A percentile compares a stretch with the other conserved stretches of the same genome.
Evolutionary conservation across 345 rosid genomes (phyloP).

Genomic region (Nasturtium officinale): DNA sequence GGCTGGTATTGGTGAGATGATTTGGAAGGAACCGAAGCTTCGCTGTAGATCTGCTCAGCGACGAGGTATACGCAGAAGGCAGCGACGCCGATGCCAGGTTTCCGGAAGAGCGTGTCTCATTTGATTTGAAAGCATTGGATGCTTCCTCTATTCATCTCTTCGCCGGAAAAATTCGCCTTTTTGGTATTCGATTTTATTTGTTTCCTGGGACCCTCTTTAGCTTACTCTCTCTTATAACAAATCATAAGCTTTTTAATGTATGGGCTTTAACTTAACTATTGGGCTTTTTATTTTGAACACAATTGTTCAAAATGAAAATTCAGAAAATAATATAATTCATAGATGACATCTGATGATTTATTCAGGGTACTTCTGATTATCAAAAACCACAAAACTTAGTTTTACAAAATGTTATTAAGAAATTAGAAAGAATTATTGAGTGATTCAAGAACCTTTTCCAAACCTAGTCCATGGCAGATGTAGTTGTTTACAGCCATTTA

Average conservation of each 20-base stretch:
- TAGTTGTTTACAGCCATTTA: not conserved
- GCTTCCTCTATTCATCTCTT: constrained; percentile 94
- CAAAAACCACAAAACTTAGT: not conserved
- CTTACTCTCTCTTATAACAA: not conserved
- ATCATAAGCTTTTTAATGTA: constrained; percentile 1
- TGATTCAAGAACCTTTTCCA: not conserved
- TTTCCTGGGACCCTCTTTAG: not conserved
- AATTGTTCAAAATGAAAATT: not conserved
- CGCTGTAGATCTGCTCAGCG: constrained; percentile 88
- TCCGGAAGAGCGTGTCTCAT: constrained; percentile 88
- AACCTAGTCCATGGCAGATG: not conserved
- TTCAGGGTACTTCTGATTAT: no score
- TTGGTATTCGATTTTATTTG: not conserved
- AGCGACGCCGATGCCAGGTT: constrained; percentile 80
- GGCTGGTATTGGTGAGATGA: constrained; percentile 51
- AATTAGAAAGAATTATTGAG: no score
- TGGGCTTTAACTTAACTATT: not conserved
- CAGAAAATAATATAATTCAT: no score
- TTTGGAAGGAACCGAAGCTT: constrained; percentile 57
- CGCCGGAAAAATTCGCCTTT: constrained; percentile 89
- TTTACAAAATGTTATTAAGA: not conserved
- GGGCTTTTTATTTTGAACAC: constrained; percentile 7
- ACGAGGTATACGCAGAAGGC: constrained; percentile 88
- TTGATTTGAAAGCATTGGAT: constrained; percentile 82
- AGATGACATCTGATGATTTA: no score